Evolutionary conservation across 345 rosid genomes (phyloP), one percentile per base, ranked within the genome.

Genomic region (Eucalyptus pauciflora): DNA sequence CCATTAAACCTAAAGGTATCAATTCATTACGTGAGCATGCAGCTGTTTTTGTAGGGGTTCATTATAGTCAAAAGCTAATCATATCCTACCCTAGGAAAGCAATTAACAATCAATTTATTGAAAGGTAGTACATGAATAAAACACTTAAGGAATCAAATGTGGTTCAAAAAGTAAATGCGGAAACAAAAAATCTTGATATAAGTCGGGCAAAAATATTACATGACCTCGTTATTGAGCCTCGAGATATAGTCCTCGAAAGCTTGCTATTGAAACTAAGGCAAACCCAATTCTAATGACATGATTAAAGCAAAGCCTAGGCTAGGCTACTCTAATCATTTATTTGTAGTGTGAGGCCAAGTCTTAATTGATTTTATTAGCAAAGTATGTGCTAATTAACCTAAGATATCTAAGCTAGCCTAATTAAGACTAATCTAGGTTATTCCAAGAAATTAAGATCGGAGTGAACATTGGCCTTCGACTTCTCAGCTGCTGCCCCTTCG

Each of bases 91-190:
- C 67, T 60, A 27, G 67, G n/a, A 60, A 60, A 60, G 0, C 6
- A 60, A 60, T 60, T 25, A 25, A 58, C 64, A 58, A 58, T 60
- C 31, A 27, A 60, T 60, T 11, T 25, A 60, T 11, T 60, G 31
- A 25, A 60, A 60, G 14, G 31, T 25, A 4, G 64, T 58, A 25
- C 64, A 58, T 2, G 29, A 25, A 25, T 25, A 24, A 58, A 58
- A 58, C 13, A 58, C n/a, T 25, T 1, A 25, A 58, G 27, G 64
- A 58, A 10, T 58, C 29, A 58, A 58, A 58, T 25, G 64, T 58
- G 64, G 0, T 58, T 58, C 1, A 58, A 24, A 24, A 58, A 5
- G 64, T 58, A 58, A 58, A 25, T 10, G 0, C 3, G 6, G 11
- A 10, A 58, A 25, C 29, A 10, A 24, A 56, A 58, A 58, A 25